phyloP scores from a whole-genome alignment of 75 land plant genomes.

The Pinus albicaulis region DNA sequence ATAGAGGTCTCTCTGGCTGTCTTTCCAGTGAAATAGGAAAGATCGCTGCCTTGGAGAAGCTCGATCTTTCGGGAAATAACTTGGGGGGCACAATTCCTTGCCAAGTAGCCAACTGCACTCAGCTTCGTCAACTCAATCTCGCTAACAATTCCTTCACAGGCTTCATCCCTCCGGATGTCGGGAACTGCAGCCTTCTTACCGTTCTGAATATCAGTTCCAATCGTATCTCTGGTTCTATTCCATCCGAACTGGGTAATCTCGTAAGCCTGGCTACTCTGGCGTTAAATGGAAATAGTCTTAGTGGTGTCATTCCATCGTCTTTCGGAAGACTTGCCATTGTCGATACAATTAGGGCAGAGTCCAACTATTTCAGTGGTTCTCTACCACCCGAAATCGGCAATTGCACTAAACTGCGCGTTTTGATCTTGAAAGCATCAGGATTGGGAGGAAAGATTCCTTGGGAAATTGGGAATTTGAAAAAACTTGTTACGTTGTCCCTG shows the following conservation, averaged over 20 bases:
- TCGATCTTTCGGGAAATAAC: neutral
- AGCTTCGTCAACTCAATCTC: constrained; percentile 19
- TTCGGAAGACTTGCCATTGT: constrained; percentile 42
- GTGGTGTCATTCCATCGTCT: constrained; percentile 41
- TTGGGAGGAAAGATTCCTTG: constrained; percentile 46
- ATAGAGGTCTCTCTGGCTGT: too few relatives aligned
- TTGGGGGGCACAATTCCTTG: constrained; percentile 27
- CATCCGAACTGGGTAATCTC: constrained; percentile 38
- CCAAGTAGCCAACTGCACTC: constrained; percentile 20
- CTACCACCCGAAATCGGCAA: constrained; percentile 43
- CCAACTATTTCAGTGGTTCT: constrained; percentile 27
- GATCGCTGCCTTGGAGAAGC: too few relatives aligned
- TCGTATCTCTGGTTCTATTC: constrained; percentile 29
- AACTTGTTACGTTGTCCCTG: constrained; percentile 34
- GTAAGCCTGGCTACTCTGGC: constrained; percentile 22
- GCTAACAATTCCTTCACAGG: neutral
- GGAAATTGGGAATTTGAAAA: constrained; percentile 24
- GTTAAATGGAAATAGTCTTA: constrained; percentile 16
- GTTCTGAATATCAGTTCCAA: constrained; percentile 11
- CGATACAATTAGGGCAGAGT: constrained; percentile 24
- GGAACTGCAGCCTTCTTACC: too few relatives aligned
- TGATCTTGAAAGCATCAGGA: constrained; percentile 41
- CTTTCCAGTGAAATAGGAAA: too few relatives aligned
- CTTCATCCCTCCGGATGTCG: constrained; percentile 8
- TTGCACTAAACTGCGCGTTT: constrained; percentile 28